Evolutionary conservation across 257 asterid genomes (phyloP), one percentile per base, ranked within the genome.

Genomic region (Nicotiana benthamiana): DNA sequence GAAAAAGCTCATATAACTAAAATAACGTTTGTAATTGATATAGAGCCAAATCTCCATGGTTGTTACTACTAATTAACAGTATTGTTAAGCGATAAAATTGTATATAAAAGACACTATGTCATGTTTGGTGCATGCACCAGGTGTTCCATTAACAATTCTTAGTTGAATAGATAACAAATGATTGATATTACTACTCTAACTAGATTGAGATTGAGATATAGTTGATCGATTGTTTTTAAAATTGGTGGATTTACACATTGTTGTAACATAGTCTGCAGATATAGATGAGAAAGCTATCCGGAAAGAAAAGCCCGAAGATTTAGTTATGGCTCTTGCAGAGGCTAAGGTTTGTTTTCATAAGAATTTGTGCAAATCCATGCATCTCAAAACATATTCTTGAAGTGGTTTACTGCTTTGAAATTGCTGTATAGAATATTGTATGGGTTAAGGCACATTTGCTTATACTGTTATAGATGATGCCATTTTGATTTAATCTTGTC

Each of bases 241-340:
- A 28, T 62, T 52, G 18, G n/a, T 43, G 32, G 20, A 24, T 15
- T 53, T 64, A 20, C 2, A 2, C n/a, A 59, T 61, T n/a, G 6
- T 77, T 52, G 40, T 18, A 52, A 54, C 85, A 20, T 78, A 94
- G 98, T 83, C 94, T 81, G 98, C 98, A 83, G 98, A 95, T 86
- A 93, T 95, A 51, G 98, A 95, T 80, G 98, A 95, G 88, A 95
- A 91, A 85, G 97, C 93, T 77, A 94, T 92, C 76, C 88, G 98
- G 52, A 89, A 86, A 80, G 98, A 93, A 61, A 92, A 92, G 86
- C 94, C 98, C 4, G 98, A 95, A 79, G 98, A 95, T 75, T 91
- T 95, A 87, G 98, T 95, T 56, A 85, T 93, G 95, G 90, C 91
- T 85, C 89, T 95, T 88, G 98, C 98, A 16, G 92, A 91, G 87